phyloP scores from a whole-genome alignment of 257 asterid genomes.

The Cordia subcordata region DNA sequence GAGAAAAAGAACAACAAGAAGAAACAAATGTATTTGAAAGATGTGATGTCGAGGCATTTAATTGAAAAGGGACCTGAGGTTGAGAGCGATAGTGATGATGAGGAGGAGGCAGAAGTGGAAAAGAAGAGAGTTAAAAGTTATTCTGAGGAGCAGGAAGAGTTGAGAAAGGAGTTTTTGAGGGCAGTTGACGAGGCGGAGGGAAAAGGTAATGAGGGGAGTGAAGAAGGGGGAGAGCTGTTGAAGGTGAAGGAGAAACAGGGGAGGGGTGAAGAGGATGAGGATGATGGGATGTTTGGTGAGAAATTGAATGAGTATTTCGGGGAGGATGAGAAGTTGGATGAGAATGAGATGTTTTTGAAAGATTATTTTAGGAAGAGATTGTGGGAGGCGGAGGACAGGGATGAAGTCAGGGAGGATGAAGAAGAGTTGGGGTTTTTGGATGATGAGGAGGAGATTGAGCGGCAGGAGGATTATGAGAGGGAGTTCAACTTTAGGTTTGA shows the following conservation, averaged over 20 bases:
- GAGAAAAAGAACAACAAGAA: conserved; percentile 31
- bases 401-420: conserved; percentile 14
- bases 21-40: conserved; percentile 74
- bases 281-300: conserved; percentile 29
- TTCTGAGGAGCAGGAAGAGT: conserved; percentile 64
- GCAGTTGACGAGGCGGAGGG: conserved; percentile 34
- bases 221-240: conserved; percentile 47
- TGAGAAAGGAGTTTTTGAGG: conserved; percentile 41
- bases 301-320: conserved; percentile 65
- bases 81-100: conserved; percentile 32
- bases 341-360: conserved; percentile 45
- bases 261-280: conserved; percentile 19
- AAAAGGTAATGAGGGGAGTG: conserved; percentile 21
- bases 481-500: conserved; percentile 66
- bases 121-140: conserved; percentile 42
- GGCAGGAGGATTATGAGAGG: conserved; percentile 80
- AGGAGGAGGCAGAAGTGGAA: conserved; percentile 7
- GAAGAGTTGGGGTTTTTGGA: conserved; percentile 40
- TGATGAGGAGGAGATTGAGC: conserved; percentile 71
- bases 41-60: conserved; percentile 60
- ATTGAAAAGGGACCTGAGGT: conserved; percentile 69
- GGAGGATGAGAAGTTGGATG: conserved; percentile 62
- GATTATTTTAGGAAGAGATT: conserved; percentile 48
- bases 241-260: conserved; percentile 37
- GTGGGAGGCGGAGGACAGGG: conserved; percentile 42